Evolutionary conservation across 345 rosid genomes (phyloP), one percentile per base, ranked within the genome.

Genomic region (Carallia brachiata): DNA sequence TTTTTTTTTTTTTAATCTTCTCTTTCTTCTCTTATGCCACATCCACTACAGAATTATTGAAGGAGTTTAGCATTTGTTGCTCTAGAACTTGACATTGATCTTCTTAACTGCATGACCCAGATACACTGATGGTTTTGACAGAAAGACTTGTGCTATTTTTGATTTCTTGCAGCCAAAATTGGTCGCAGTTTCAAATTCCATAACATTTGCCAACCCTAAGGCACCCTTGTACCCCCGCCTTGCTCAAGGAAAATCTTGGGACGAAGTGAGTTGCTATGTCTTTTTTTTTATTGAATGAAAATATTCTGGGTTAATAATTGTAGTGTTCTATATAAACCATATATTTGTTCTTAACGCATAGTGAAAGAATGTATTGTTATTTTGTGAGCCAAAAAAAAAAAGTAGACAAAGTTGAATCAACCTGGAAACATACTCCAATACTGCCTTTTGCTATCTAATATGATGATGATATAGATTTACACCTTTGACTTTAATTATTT

Each of bases 151-250:
- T 58, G 79, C 58, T 63, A 60, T 57, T 5, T 9, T 73, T 70
- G n/a, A 27, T 57, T 63, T 74, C 70, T 62, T 74, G 81, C 94
- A 90, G 99, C 99, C 99, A 66, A 86, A 77, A 72, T 75, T 95
- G 75, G 81, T 95, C 65, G 89, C 90, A 19, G 67, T 86, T 67
- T 95, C 97, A 59, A 87, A 89, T 75, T 34, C 69, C 30, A 66
- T 94, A 52, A 69, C 87, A 9, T 95, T 92, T 72, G 63, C 61
- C 56, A 84, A 92, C 77, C 97, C 97, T 34, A 92, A 92, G 64
- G 97, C 97, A 39, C 97, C 99, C 18, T 66, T 92, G 0, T 95
- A 90, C 78, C 97, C 97, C 0, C 97, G 99, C 44, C 96, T 95
- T 75, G 93, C 99, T 78, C 87, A 79, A 71, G 93, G 93, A 70